These are phyloP conservation scores for Iberis amara DNA, from an alignment of 441 rosid genomes.

Conservation along the genomic window DNA sequence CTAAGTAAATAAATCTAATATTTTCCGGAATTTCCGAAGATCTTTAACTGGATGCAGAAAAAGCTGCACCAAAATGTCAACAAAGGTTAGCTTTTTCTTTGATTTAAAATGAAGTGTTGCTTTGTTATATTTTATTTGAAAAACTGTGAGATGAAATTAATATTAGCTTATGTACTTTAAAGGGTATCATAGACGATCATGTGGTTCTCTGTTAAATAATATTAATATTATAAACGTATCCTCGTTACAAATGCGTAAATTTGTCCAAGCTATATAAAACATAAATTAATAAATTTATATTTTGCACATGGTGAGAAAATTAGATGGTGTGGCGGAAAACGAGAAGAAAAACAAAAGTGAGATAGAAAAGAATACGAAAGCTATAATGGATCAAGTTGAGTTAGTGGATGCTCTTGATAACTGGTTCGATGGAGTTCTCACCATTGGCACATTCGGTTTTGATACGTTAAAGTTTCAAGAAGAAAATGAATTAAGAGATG, in stretches of 20 bases:
- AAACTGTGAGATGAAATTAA: background rate
- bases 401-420: constrained; percentile 58
- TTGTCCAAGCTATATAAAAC: constrained; percentile 4
- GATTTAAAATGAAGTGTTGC: background rate
- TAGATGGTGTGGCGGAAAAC: constrained; percentile 42
- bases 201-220: constrained; percentile 17
- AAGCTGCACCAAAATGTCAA: constrained; percentile 42
- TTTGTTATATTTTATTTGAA: background rate
- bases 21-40: constrained; percentile 18
- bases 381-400: constrained; percentile 56
- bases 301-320: constrained; percentile 12
- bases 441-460: constrained; percentile 85
- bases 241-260: background rate
- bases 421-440: constrained; percentile 75
- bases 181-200: background rate
- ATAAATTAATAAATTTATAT: background rate
- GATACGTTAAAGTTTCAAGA: constrained; percentile 51
- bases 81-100: constrained; percentile 37
- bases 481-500: constrained; percentile 28
- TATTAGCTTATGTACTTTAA: background rate
- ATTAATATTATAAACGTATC: constrained; percentile 1
- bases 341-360: constrained; percentile 51
- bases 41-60: constrained; percentile 70
- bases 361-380: constrained; percentile 51
- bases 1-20: background rate